Conservation (phyloP, 768 basidiomycete genomes). For the Boletus vermiculosoides region DNA sequence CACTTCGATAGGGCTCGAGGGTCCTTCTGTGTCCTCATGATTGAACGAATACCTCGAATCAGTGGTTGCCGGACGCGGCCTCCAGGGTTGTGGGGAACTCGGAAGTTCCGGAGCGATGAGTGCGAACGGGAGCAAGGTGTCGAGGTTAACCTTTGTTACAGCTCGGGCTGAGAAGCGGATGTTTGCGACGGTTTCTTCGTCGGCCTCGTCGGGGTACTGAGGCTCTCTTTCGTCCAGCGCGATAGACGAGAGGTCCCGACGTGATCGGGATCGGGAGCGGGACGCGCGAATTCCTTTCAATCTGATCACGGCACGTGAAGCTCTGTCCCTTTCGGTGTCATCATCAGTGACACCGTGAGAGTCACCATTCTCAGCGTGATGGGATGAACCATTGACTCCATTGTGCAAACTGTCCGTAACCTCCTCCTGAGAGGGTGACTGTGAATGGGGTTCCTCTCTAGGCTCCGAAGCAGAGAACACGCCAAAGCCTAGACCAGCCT, state of each 20-base stretch:
- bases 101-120: slow-evolving; percentile 70
- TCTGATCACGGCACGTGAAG: slow-evolving; percentile 75
- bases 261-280: slow-evolving; percentile 72
- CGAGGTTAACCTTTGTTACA: slow-evolving; percentile 60
- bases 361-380: slow-evolving; percentile 30
- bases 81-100: slow-evolving; percentile 36
- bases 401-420: slow-evolving; percentile 20
- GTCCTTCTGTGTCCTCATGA: slow-evolving; percentile 19
- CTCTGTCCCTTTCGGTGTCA: slow-evolving; percentile 51
- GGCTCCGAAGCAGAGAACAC: slow-evolving; percentile 57
- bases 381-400: slow-evolving; percentile 28
- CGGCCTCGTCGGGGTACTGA: slow-evolving; percentile 51
- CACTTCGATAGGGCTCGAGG: slow-evolving; percentile 25
- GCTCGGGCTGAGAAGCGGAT: slow-evolving; percentile 73
- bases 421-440: slow-evolving; percentile 19
- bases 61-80: slow-evolving; percentile 11
- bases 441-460: slow-evolving; percentile 10
- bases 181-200: slow-evolving; percentile 70
- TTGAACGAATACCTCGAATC: slow-evolving; percentile 20
- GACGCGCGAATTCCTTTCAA: slow-evolving; percentile 45
- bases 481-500: slow-evolving; percentile 72
- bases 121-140: slow-evolving; percentile 69
- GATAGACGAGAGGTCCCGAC: slow-evolving; percentile 61
- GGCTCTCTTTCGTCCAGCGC: slow-evolving; percentile 60
- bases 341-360: slow-evolving; percentile 35